Conservation (phyloP, 2,329 filamentous ascomycete genomes). For the Fusarium irregulare region DNA sequence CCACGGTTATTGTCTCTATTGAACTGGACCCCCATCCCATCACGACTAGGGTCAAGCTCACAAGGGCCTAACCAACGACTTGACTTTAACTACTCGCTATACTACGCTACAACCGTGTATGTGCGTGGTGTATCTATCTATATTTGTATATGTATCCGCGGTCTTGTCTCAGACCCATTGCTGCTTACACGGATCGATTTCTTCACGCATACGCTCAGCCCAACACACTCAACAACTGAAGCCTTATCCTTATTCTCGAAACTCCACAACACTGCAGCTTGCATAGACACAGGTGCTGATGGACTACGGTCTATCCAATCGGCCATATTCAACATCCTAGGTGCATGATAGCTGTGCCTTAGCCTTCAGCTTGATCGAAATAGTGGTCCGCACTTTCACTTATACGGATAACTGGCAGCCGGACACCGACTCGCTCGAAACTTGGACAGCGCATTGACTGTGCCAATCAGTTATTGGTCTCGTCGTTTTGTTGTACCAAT, state of each 20-base stretch:
- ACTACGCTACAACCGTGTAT: not conserved
- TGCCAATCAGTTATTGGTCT: not conserved
- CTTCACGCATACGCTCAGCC: not conserved
- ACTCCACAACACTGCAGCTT: conserved; percentile 28
- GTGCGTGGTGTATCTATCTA: not conserved
- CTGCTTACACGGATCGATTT: conserved; percentile 3
- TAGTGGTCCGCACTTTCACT: conserved; percentile 29
- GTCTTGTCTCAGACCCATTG: conserved; percentile 2
- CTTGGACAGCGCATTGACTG: not conserved
- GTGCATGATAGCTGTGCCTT: conserved; percentile 15
- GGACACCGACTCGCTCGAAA: not conserved
- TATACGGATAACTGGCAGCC: conserved; percentile 18
- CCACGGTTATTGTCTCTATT: not conserved
- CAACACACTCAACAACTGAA: conserved; percentile 2
- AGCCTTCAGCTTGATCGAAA: conserved; percentile 15
- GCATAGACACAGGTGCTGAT: conserved; percentile 10
- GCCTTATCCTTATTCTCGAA: conserved; percentile 5
- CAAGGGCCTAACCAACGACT: not conserved
- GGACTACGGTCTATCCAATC: conserved; percentile 25
- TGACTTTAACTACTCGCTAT: not conserved
- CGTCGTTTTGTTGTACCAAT: not conserved
- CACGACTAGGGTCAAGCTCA: conserved; percentile 2
- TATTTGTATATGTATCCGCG: not conserved
- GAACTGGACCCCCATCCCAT: not conserved
- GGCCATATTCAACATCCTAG: conserved; percentile 9